phyloP scores from a whole-genome alignment of 805 yeast species.

The Kazachstania martiniae region DNA sequence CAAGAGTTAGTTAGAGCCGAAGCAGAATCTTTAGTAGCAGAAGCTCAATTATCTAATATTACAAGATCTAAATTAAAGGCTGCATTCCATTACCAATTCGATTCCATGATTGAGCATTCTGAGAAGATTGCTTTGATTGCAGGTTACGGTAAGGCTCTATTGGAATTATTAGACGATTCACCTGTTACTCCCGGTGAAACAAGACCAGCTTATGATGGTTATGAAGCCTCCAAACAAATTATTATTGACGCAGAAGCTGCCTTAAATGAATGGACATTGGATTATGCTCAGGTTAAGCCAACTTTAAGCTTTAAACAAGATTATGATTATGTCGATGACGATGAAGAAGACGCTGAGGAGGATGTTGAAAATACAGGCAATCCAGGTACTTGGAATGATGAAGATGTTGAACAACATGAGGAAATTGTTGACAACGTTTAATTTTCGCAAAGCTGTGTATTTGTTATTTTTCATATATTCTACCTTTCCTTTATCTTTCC shows the following conservation, averaged over 20 bases:
- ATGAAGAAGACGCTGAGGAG: conserved; percentile 3
- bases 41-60: conserved; percentile 95
- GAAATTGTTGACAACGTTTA: too few relatives aligned
- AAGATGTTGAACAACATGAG: too few relatives aligned
- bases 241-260: conserved; percentile 95
- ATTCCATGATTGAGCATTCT: conserved; percentile 86
- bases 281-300: conserved; percentile 90
- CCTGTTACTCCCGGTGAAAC: conserved; percentile 99
- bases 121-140: conserved; percentile 96
- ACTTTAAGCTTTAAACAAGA: conserved; percentile 76
- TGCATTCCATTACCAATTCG: conserved; percentile 93
- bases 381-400: too few relatives aligned
- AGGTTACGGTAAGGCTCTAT: conserved; percentile 95
- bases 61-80: conserved; percentile 97
- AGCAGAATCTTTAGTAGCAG: conserved; percentile 98
- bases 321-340: conserved; percentile 50
- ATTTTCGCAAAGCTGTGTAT: too few relatives aligned
- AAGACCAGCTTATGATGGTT: conserved; percentile 96
- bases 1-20: conserved; percentile 98
- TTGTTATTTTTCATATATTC: too few relatives aligned
- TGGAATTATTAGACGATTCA: conserved; percentile 90
- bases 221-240: conserved; percentile 95
- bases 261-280: conserved; percentile 92
- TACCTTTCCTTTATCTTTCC: too few relatives aligned
- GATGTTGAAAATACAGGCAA: too few relatives aligned